Conservation (phyloP, 1,139 yeast species). For the Hemisphaericaspora subhashii region DNA sequence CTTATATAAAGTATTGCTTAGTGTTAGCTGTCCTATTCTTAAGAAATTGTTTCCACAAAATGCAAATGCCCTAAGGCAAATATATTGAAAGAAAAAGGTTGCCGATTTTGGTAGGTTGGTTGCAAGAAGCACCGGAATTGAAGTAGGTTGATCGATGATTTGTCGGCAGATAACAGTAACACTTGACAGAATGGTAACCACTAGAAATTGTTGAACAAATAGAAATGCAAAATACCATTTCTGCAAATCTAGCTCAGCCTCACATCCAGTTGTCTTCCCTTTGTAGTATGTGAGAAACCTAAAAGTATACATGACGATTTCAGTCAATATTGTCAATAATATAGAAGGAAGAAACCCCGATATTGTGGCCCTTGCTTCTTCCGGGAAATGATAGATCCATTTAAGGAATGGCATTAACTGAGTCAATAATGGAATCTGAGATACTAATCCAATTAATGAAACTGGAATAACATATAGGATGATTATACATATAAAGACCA, state of each 20-base stretch:
- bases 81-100: slow-evolving; percentile 74
- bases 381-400: slow-evolving; percentile 56
- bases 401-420: slow-evolving; percentile 53
- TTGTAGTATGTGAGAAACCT: slow-evolving; percentile 49
- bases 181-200: slow-evolving; percentile 84
- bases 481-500: slow-evolving; percentile 46
- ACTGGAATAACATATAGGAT: slow-evolving; percentile 71
- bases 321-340: slow-evolving; percentile 57
- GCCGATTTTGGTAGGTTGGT: slow-evolving; percentile 79
- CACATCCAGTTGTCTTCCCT: slow-evolving; percentile 55
- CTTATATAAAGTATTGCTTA: slow-evolving; percentile 36
- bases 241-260: slow-evolving; percentile 60
- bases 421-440: slow-evolving; percentile 63
- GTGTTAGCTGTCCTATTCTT: slow-evolving; percentile 49
- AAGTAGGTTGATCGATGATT: slow-evolving; percentile 67
- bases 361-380: slow-evolving; percentile 48
- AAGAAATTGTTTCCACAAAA: slow-evolving; percentile 69
- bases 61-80: slow-evolving; percentile 70
- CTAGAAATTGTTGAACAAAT: slow-evolving; percentile 79
- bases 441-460: slow-evolving; percentile 63
- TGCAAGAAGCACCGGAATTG: slow-evolving; percentile 70
- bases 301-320: slow-evolving; percentile 52
- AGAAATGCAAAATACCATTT: slow-evolving; percentile 68
- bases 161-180: slow-evolving; percentile 65
- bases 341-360: slow-evolving; percentile 63